Conservation (phyloP, 345 rosid species). For the Draba incana region DNA sequence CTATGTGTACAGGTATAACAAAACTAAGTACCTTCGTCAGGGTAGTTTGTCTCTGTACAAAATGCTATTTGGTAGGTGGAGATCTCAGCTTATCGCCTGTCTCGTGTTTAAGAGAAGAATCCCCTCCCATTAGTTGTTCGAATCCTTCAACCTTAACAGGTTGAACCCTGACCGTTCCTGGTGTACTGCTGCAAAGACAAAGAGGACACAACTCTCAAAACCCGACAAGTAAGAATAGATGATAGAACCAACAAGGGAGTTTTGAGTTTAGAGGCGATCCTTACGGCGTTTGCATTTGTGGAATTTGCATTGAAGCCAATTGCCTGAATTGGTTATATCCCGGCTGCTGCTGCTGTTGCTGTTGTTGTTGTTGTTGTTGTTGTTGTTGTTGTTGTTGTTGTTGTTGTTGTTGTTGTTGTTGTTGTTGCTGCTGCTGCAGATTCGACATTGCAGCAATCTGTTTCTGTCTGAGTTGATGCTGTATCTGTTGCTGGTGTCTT, state of each 20-base stretch:
- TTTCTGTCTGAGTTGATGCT: constrained; percentile 74
- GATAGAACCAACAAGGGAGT: constrained; percentile 2
- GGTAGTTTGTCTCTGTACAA: constrained; percentile 15
- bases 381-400: constrained; percentile 38
- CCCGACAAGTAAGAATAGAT: constrained; percentile 13
- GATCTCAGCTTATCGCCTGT: constrained; percentile 75
- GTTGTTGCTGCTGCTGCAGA: constrained; percentile 48
- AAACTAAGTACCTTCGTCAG: constrained; percentile 16
- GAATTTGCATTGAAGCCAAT: constrained; percentile 66
- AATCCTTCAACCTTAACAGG: constrained; percentile 95
- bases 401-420: constrained; percentile 53
- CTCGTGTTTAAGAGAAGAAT: constrained; percentile 72
- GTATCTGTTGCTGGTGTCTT: constrained; percentile 61
- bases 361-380: constrained; percentile 49
- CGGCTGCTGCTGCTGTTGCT: constrained; percentile 59
- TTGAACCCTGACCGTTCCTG: constrained; percentile 73
- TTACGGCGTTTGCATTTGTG: constrained; percentile 82
- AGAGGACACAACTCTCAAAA: constrained; percentile 19
- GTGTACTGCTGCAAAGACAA: constrained; percentile 61
- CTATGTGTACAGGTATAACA: constrained; percentile 21
- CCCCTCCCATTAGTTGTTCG: constrained; percentile 93
- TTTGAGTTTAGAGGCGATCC: constrained; percentile 35
- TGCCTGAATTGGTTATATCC: constrained; percentile 70
- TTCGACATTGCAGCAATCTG: constrained; percentile 68
- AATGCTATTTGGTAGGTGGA: constrained; percentile 61